phyloP scores from a whole-genome alignment of 2,329 filamentous ascomycete genomes.

The Golovinomyces cichoracearum region DNA sequence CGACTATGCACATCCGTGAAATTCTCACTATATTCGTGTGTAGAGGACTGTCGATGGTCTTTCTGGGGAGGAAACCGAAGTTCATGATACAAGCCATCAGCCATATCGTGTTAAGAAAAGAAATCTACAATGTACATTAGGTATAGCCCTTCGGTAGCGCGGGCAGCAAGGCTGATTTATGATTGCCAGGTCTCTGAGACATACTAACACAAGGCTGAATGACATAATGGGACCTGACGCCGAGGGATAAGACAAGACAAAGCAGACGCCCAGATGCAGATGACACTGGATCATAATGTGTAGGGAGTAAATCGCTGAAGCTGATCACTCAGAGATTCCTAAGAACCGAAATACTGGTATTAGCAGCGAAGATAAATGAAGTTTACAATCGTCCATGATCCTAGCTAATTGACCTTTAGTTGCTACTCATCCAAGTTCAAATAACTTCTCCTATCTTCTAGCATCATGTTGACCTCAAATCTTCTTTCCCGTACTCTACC shows the following conservation, averaged over 20 bases:
- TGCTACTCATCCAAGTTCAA: neutral
- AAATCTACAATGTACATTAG: neutral
- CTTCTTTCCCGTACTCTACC: constrained; percentile 15
- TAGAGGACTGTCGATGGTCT: neutral
- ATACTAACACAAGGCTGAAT: neutral
- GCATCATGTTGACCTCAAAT: constrained; percentile 14
- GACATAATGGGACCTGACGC: neutral
- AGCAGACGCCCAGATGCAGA: too few species aligned
- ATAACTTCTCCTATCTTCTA: neutral
- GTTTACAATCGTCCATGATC: too few species aligned
- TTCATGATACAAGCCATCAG: too few species aligned
- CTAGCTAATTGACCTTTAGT: neutral
- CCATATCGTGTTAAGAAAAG: neutral
- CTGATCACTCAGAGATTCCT: too few species aligned
- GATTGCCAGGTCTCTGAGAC: too few species aligned
- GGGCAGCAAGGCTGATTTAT: neutral
- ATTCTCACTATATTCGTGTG: neutral
- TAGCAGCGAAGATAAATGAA: too few species aligned
- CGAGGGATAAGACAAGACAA: too few species aligned
- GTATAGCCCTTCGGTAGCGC: too few species aligned
- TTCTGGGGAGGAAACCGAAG: too few species aligned
- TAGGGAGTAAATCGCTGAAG: too few species aligned
- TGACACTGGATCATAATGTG: too few species aligned
- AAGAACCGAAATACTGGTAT: too few species aligned
- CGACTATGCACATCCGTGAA: neutral